These are phyloP conservation scores for Aspergillus olivimuriae DNA, from an alignment of 495 filamentous ascomycete species.

Conservation along the genomic window DNA sequence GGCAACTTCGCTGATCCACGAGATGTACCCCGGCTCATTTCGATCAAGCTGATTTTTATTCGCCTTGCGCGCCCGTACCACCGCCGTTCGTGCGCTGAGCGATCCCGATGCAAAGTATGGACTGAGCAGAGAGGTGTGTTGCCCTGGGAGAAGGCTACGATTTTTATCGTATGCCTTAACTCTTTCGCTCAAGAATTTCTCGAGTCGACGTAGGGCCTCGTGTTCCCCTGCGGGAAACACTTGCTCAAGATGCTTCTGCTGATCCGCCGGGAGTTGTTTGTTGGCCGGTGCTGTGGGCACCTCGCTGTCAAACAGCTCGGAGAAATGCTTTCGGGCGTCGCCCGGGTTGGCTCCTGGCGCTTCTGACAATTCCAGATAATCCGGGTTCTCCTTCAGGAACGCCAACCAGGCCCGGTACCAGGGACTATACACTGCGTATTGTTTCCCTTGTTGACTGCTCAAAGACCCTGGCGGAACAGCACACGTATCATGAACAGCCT, in stretches of 20 bases:
- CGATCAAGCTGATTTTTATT: conserved; percentile 70
- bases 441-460: conserved; percentile 56
- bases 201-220: conserved; percentile 59
- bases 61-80: conserved; percentile 55
- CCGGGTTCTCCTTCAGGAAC: conserved; percentile 60
- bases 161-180: conserved; percentile 52
- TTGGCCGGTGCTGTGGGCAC: conserved; percentile 61
- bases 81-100: conserved; percentile 68
- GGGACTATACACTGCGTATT: conserved; percentile 79
- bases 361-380: conserved; percentile 54
- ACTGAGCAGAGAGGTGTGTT: conserved; percentile 67
- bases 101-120: conserved; percentile 75
- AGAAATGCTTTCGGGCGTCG: conserved; percentile 44
- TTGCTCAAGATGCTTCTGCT: conserved; percentile 47
- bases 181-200: conserved; percentile 64
- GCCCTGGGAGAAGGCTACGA: conserved; percentile 54
- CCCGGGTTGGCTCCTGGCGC: conserved; percentile 56
- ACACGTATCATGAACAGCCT: conserved; percentile 70
- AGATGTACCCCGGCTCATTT: conserved; percentile 58
- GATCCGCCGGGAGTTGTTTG: conserved; percentile 54
- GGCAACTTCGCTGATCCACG: conserved; percentile 84
- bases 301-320: conserved; percentile 52
- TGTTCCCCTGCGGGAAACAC: conserved; percentile 80
- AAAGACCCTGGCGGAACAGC: conserved; percentile 70
- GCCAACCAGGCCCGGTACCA: conserved; percentile 76